Evolutionary conservation across 805 yeast species (phyloP).

Genomic region (Zygosaccharomyces bisporus): DNA sequence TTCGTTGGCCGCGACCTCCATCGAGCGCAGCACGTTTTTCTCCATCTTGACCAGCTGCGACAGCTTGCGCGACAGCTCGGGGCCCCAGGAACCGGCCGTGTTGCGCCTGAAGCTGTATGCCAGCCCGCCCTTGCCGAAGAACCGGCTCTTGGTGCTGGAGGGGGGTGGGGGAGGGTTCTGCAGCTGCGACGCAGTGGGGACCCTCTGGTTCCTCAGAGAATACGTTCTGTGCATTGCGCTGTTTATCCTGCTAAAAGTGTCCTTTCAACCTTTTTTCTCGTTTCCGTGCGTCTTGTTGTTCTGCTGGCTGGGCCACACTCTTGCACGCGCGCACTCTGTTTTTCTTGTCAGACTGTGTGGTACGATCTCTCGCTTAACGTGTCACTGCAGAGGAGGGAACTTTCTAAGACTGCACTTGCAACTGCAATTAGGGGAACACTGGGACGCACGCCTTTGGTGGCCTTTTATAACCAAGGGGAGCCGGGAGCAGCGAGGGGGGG

Average conservation of each 20-base stretch:
- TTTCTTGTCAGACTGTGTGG: too few relatives aligned
- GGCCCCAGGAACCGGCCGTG: slow-evolving; percentile 76
- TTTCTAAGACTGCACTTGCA: too few relatives aligned
- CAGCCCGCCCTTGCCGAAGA: slow-evolving; percentile 77
- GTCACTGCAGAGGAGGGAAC: not conserved
- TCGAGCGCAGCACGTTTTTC: slow-evolving; percentile 73
- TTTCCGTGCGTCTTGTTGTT: too few relatives aligned
- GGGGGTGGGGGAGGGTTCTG: slow-evolving; percentile 95
- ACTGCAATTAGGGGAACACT: not conserved
- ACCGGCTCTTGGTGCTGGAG: slow-evolving; percentile 74
- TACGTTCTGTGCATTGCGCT: slow-evolving; percentile 97
- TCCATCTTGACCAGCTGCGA: slow-evolving; percentile 75
- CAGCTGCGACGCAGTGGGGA: slow-evolving; percentile 95
- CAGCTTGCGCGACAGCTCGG: slow-evolving; percentile 72
- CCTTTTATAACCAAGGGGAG: slow-evolving; percentile 1
- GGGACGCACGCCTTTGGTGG: not conserved
- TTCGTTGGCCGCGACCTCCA: slow-evolving; percentile 73
- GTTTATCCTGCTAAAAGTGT: too few relatives aligned
- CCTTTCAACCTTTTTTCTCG: too few relatives aligned
- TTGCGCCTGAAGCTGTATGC: slow-evolving; percentile 60
- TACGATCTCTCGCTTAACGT: not conserved
- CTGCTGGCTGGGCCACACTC: too few relatives aligned
- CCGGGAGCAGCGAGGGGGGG: not conserved
- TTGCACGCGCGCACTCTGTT: too few relatives aligned
- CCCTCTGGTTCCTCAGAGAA: slow-evolving; percentile 90